These are phyloP conservation scores for Ogataea paraovalis DNA, from an alignment of 805 yeast species.

Conservation along the genomic window DNA sequence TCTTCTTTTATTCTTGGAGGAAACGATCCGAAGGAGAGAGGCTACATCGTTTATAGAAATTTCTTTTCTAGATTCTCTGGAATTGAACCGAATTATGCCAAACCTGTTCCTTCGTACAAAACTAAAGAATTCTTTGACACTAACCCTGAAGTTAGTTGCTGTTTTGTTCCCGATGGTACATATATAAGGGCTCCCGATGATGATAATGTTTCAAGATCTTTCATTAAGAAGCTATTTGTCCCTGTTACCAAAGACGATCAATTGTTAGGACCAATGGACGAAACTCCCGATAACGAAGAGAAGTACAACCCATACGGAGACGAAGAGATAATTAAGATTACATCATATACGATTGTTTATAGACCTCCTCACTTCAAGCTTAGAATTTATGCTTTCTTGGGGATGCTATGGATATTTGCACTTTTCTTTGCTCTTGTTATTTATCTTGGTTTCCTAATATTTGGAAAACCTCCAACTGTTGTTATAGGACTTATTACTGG, in stretches of 20 bases:
- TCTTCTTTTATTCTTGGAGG: constrained; percentile 75
- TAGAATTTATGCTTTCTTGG: constrained; percentile 50
- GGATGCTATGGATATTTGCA: constrained; percentile 44
- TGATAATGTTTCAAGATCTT: constrained; percentile 68
- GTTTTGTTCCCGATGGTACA: constrained; percentile 76
- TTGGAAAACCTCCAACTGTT: constrained; percentile 22
- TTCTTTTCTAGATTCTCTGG: constrained; percentile 32
- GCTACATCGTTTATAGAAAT: constrained; percentile 56
- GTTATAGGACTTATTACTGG: neutral
- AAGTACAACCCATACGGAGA: constrained; percentile 32
- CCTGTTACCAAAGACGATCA: constrained; percentile 79
- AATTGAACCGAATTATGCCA: constrained; percentile 41
- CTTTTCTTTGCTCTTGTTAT: constrained; percentile 29
- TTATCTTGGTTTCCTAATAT: constrained; percentile 14
- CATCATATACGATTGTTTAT: constrained; percentile 70
- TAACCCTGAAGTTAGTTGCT: constrained; percentile 42
- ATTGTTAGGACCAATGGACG: constrained; percentile 41
- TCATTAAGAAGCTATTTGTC: constrained; percentile 64
- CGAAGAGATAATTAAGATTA: constrained; percentile 30
- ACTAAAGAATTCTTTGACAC: constrained; percentile 42
- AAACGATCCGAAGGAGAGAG: constrained; percentile 66
- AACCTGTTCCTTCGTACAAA: constrained; percentile 49
- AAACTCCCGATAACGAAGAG: constrained; percentile 27
- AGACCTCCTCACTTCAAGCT: constrained; percentile 73
- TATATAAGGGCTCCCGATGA: constrained; percentile 83